Base-by-base conservation (phyloP, 2,329 filamentous ascomycete species). In the Penicillium sp. region DNA sequence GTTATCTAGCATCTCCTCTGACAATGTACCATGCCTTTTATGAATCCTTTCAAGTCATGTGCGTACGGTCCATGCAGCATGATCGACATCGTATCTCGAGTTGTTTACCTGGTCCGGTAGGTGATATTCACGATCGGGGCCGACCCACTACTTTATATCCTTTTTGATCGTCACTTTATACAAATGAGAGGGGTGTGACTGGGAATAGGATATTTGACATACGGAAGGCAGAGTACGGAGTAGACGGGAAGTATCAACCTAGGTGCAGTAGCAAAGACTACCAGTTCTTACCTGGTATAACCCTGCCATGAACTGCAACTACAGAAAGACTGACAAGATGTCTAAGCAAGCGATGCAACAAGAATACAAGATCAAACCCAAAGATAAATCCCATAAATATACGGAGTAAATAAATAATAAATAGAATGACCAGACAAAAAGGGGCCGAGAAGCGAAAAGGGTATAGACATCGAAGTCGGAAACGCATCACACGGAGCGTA, bases 401-500 rank as follows among this genome's bases (percentile, higher is more conserved):
- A 22, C 5, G 9, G 5, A 9, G 9, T 9, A 41, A 37, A 37
- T 12, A 32, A 32, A n/a, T n/a, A n/a, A n/a, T n/a, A n/a, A n/a
- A n/a, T n/a, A n/a, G n/a, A n/a, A n/a, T n/a, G n/a, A n/a, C n/a
- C n/a, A n/a, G n/a, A n/a, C n/a, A n/a, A n/a, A n/a, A 28, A 16
- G 2, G n/a, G 12, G 26, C 35, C 30, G 39, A 30, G 43, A 44
- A 16, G 20, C 13, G 22, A 40, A 44, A 42, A 35, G 41, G 38
- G 35, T 43, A 48, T 47, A 41, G 35, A 32, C 42, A 45, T 48
- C 41, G 48, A 43, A 27, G 41, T 41, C 29, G 42, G 37, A 26
- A 35, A 42, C 37, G 35, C 41, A 37, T 45, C 36, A 47, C 39
- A 22, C 5, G 18, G 5, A 22, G 9, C 18, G 18, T n/a, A n/a